Evolutionary conservation across 495 filamentous ascomycete species (phyloP).

Genomic region (Viridothelium virens): DNA sequence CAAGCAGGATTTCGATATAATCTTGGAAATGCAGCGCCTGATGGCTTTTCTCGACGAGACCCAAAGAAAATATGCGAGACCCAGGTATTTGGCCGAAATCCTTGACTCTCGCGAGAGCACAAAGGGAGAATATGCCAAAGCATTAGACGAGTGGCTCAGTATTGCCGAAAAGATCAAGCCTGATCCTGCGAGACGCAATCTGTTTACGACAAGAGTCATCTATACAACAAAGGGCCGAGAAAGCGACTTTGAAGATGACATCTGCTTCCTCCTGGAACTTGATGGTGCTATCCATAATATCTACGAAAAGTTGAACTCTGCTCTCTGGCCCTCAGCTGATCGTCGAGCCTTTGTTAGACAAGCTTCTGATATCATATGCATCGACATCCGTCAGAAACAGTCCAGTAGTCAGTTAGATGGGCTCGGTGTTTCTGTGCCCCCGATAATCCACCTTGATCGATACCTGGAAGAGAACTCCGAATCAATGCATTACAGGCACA

Average conservation of each 20-base stretch:
- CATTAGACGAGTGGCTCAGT: slow-evolving; percentile 19
- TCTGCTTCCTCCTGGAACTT: slow-evolving; percentile 8
- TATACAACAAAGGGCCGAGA: background rate
- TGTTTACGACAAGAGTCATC: slow-evolving; percentile 5
- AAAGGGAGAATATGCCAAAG: slow-evolving; percentile 16
- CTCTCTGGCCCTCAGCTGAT: slow-evolving; percentile 18
- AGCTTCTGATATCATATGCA: slow-evolving; percentile 6
- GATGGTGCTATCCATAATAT: slow-evolving; percentile 16
- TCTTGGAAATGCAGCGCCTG: slow-evolving; percentile 26
- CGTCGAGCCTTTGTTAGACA: slow-evolving; percentile 6
- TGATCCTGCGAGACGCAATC: background rate
- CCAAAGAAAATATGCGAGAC: slow-evolving; percentile 23
- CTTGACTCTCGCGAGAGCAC: slow-evolving; percentile 11
- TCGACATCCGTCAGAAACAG: slow-evolving; percentile 14
- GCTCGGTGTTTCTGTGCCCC: slow-evolving; percentile 15
- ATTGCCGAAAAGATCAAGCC: slow-evolving; percentile 7
- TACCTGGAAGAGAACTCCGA: slow-evolving; percentile 21
- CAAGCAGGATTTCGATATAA: background rate
- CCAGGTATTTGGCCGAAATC: background rate
- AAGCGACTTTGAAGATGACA: slow-evolving; percentile 4
- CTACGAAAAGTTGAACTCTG: slow-evolving; percentile 17
- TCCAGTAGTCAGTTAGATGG: background rate
- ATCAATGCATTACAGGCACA: slow-evolving; percentile 2
- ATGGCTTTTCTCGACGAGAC: slow-evolving; percentile 26
- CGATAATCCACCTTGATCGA: slow-evolving; percentile 23